Conservation (phyloP, 2,329 filamentous ascomycete species). For the Didymella segeticola region DNA sequence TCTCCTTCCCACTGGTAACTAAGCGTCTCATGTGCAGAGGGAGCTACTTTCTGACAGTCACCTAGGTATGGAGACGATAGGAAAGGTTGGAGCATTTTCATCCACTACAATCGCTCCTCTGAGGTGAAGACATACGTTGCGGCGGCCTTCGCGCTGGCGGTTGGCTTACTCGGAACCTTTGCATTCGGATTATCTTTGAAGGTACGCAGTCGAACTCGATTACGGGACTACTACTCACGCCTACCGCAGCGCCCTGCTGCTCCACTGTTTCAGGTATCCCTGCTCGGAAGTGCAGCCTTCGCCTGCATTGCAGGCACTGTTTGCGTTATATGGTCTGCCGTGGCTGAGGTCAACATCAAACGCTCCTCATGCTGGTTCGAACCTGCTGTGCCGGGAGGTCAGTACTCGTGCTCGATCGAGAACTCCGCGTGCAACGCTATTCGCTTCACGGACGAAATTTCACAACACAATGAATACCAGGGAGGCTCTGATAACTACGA, state of each 20-base stretch:
- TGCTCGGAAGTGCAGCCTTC: not conserved
- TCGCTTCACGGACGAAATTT: not conserved
- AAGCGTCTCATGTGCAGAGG: not conserved
- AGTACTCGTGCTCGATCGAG: conserved; percentile 4
- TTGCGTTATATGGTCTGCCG: not conserved
- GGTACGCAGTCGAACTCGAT: not conserved
- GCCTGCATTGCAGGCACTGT: not conserved
- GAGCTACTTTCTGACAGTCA: not conserved
- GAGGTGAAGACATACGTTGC: conserved; percentile 9
- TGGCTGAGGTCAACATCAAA: not conserved
- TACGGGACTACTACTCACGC: not conserved
- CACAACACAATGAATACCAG: not conserved
- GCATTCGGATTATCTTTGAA: conserved; percentile 3
- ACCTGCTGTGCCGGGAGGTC: not conserved
- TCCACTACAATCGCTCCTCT: not conserved
- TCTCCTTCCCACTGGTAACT: not conserved
- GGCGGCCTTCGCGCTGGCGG: not conserved
- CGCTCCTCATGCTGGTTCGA: not conserved
- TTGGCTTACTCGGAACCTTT: not conserved
- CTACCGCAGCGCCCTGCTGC: not conserved
- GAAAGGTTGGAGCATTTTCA: not conserved
- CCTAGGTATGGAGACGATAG: not conserved
- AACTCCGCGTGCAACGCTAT: conserved; percentile 1
- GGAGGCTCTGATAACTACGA: not conserved
- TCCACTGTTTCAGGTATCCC: not conserved